phyloP scores from a whole-genome alignment of 176 grass and related monocot species.

The Musa acuminata region DNA sequence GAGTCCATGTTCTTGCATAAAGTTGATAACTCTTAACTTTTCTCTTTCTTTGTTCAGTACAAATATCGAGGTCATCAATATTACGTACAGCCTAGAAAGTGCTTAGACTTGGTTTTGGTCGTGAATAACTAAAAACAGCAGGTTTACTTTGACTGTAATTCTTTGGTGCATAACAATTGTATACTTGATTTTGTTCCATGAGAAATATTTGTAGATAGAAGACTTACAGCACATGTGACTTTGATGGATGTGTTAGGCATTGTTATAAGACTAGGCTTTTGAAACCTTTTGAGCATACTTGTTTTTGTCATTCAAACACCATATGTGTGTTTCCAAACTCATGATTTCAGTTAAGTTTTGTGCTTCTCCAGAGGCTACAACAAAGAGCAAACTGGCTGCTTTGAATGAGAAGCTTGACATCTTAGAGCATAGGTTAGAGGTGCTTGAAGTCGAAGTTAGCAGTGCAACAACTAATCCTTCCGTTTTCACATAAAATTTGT shows the following conservation, averaged over 20 bases:
- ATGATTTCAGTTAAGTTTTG: not conserved
- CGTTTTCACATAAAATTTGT: slow-evolving; percentile 35
- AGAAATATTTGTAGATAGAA: not conserved
- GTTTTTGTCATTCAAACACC: too few relatives aligned
- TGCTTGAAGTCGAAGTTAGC: slow-evolving; percentile 92
- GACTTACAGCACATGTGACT: not conserved
- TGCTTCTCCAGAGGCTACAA: slow-evolving; percentile 57
- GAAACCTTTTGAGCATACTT: not conserved
- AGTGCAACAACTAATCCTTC: slow-evolving; percentile 91
- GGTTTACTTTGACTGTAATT: too few relatives aligned
- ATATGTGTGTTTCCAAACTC: not conserved
- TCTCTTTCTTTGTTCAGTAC: too few relatives aligned
- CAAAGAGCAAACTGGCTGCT: slow-evolving; percentile 81
- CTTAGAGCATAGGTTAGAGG: slow-evolving; percentile 81
- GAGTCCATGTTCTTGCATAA: too few relatives aligned
- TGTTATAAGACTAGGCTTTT: not conserved
- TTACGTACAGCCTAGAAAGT: too few relatives aligned
- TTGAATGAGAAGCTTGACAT: slow-evolving; percentile 85
- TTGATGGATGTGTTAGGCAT: not conserved
- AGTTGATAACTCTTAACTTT: too few relatives aligned
- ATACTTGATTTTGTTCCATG: too few relatives aligned
- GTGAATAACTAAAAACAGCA: too few relatives aligned
- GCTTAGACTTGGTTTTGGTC: too few relatives aligned
- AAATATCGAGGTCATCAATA: too few relatives aligned
- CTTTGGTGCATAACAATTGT: too few relatives aligned